Percentiles rank a stretch among this genome's conserved stretches.
These are phyloP conservation scores for Hanseniaspora lachancei DNA, from an alignment of 805 yeast genomes.

Conservation along the genomic window DNA sequence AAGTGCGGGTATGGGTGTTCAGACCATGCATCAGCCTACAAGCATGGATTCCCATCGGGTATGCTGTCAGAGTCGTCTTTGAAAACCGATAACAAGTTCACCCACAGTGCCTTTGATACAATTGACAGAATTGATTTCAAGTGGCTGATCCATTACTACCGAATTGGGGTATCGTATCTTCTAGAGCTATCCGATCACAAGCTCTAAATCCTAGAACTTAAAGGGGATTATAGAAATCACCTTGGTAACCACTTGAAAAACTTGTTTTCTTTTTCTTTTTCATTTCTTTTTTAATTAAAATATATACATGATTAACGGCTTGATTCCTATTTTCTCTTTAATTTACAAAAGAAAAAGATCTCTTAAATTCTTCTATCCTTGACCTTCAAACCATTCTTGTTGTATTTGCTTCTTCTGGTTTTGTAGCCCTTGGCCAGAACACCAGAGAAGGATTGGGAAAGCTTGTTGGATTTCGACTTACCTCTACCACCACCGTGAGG, in stretches of 20 bases:
- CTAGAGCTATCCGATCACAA: conserved; percentile 44
- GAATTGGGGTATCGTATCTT: conserved; percentile 59
- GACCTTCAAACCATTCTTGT: conserved; percentile 61
- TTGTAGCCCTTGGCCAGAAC: conserved; percentile 80
- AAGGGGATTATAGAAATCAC: background rate
- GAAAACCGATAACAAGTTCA: conserved; percentile 48
- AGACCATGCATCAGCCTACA: conserved; percentile 78
- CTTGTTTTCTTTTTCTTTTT: conserved; percentile 17
- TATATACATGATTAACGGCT: background rate
- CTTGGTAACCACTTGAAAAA: too few species aligned
- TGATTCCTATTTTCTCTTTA: conserved; percentile 21
- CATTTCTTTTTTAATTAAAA: conserved; percentile 17
- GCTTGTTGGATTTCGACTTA: conserved; percentile 90
- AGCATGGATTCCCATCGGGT: conserved; percentile 72
- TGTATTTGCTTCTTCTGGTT: conserved; percentile 83
- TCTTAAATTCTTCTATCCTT: conserved; percentile 59
- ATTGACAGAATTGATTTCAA: conserved; percentile 63
- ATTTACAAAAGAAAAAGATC: too few species aligned
- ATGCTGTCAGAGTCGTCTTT: conserved; percentile 71
- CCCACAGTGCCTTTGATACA: conserved; percentile 71
- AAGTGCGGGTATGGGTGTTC: conserved; percentile 86
- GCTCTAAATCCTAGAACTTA: background rate
- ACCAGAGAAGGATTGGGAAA: conserved; percentile 95
- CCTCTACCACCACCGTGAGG: conserved; percentile 99
- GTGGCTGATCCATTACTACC: conserved; percentile 71